Percentiles rank a stretch among this genome's conserved stretches.
Evolutionary conservation across 345 rosid species (phyloP).

Genomic region (Eucalyptus camaldulensis): DNA sequence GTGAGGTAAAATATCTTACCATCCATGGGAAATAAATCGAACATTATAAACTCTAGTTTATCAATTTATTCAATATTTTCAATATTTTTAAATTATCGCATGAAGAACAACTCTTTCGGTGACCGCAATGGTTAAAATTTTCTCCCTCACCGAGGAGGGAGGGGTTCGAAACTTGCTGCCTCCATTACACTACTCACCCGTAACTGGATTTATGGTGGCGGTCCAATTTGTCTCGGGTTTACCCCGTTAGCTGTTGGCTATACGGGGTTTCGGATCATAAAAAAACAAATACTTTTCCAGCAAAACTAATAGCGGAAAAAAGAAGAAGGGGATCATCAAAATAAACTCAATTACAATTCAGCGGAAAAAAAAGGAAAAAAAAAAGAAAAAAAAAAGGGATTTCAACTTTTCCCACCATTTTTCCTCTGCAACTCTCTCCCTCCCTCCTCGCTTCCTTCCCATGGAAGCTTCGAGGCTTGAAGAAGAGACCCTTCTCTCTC

Average conservation of each 20-base stretch:
- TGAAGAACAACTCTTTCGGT: not conserved
- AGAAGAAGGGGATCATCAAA: not conserved
- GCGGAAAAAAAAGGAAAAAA: not conserved
- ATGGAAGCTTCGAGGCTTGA: not conserved
- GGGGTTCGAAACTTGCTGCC: no score
- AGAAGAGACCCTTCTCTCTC: not conserved
- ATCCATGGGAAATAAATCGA: not conserved
- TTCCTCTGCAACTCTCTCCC: not conserved
- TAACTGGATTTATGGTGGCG: no score
- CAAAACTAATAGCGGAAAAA: not conserved
- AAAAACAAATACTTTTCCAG: not conserved
- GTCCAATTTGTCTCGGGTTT: no score
- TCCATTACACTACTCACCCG: no score
- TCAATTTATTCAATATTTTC: not conserved
- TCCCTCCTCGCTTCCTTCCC: not conserved
- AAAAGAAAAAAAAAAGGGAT: rapidly evolving
- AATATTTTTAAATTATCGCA: not conserved
- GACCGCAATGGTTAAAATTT: no score
- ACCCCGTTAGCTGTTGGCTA: rapidly evolving
- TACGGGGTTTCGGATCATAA: no score
- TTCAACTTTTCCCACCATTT: not conserved
- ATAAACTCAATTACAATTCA: not conserved
- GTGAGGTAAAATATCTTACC: not conserved
- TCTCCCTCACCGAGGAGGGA: no score
- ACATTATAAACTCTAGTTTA: not conserved